phyloP scores from a whole-genome alignment of 2,329 filamentous ascomycete genomes.

The Pezicula radicicola region DNA sequence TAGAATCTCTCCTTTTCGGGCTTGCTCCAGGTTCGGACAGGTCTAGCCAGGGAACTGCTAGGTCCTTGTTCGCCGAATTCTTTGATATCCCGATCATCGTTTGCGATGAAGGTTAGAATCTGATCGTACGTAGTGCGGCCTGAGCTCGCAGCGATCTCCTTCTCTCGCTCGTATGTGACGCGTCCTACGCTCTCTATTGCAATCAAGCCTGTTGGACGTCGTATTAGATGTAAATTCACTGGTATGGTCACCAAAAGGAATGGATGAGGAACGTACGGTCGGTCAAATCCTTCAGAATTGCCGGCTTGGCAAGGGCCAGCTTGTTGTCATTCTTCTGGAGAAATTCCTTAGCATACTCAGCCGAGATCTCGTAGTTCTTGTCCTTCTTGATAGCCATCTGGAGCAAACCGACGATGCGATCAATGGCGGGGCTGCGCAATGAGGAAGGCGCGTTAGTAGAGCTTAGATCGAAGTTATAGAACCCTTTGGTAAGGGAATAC shows the following conservation, averaged over 20 bases:
- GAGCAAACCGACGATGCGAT: too few species aligned
- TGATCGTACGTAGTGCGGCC: background rate
- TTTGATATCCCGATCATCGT: background rate
- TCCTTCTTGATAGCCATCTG: background rate
- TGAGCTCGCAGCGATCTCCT: background rate
- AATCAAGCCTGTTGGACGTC: background rate
- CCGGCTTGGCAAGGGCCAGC: background rate
- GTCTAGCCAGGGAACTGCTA: background rate
- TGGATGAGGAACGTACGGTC: background rate
- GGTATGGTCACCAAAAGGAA: background rate
- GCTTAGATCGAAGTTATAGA: too few species aligned
- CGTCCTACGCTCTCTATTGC: background rate
- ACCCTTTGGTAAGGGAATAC: too few species aligned
- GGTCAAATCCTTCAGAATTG: background rate
- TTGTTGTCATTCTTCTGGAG: background rate
- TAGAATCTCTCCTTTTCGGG: background rate
- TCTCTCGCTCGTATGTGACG: background rate
- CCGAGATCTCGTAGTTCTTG: background rate
- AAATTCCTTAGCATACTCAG: background rate
- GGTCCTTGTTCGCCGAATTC: background rate
- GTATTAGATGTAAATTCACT: background rate
- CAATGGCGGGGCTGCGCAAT: too few species aligned
- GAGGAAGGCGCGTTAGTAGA: too few species aligned
- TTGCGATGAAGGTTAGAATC: background rate
- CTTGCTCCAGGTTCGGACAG: background rate